Conservation (phyloP, 176 grass and related monocot species). For the Saccharum officinarum region DNA sequence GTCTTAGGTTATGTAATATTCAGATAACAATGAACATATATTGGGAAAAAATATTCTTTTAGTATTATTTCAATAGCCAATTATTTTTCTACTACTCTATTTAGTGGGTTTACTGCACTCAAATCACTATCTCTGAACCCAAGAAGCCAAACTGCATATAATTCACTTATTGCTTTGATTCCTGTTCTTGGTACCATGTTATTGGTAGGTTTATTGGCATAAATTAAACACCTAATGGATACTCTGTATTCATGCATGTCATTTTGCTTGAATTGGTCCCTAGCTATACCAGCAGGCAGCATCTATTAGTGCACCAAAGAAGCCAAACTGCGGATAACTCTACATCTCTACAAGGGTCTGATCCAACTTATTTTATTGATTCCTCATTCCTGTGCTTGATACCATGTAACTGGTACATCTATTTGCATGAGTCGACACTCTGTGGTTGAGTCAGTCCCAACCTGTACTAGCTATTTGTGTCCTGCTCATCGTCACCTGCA, state of each 20-base stretch:
- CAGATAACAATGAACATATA: not conserved
- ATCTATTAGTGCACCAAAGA: conserved; percentile 14
- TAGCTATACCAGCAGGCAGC: not conserved
- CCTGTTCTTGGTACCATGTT: not conserved
- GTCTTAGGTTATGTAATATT: not conserved
- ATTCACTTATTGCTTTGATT: not conserved
- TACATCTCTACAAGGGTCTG: not conserved
- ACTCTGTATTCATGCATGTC: not conserved
- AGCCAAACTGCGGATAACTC: not conserved
- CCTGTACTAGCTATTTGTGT: not conserved
- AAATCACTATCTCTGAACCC: not conserved
- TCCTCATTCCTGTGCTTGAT: not conserved
- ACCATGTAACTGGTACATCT: not conserved
- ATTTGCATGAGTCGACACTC: not conserved
- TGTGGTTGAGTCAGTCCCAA: not conserved
- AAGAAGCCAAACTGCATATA: not conserved
- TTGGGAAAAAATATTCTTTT: not conserved
- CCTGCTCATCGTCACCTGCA: not conserved
- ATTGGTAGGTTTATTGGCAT: not conserved
- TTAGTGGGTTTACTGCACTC: not conserved
- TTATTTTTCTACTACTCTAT: not conserved
- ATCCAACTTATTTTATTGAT: conserved; percentile 17
- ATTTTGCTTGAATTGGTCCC: not conserved
- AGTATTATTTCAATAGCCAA: not conserved
- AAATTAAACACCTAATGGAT: conserved; percentile 1